Base-by-base conservation (phyloP, 805 yeast genomes). In the Starmerella stellata region DNA sequence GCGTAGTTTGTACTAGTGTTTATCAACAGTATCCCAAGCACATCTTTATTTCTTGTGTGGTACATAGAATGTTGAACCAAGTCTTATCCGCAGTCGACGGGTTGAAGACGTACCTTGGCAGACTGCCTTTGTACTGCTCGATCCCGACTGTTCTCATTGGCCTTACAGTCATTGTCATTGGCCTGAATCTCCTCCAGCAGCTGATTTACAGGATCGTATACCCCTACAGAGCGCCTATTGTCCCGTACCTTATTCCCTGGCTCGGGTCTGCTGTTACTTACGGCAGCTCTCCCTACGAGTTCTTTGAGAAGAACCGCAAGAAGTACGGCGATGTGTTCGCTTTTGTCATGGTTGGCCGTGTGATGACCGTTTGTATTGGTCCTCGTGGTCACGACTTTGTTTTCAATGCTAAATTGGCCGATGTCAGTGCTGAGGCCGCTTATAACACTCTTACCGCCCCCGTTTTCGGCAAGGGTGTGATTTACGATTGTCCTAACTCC, bases 361-460 rank as follows among this genome's bases (percentile, higher is more conserved):
- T 74, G 30, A 82, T 87, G 93, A 85, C 95, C 4, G 98, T 90
- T 40, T 83, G 81, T 55, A 65, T 90, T 52, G 98, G 96, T 36
- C 95, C 96, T 51, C 80, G 80, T 61, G 98, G 98, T 49, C 95
- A 90, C 60, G 98, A 90, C 58, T 85, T 90, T 56, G 82, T 87
- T 34, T 73, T 90, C 50, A 90, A 90, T 60, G 81, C 94, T 32
- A 85, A 80, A 61, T 66, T 78, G 38, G 71, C 75, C 23, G 93
- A 82, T 51, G 96, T 85, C 19, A 75, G 83, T 36, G 98, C 98
- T 35, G 96, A 90, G 58, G 95, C 79, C 36, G 96, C 95, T 30
- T 90, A 90, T 64, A 69, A 76, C 45, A 95, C 85, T 57, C 69
- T 90, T 60, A 90, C 98, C n/a, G 87, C 96, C n/a, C 98, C 98